Conservation (phyloP, 352 stramenopile genomes). For the Hyphochytrium catenoides region DNA sequence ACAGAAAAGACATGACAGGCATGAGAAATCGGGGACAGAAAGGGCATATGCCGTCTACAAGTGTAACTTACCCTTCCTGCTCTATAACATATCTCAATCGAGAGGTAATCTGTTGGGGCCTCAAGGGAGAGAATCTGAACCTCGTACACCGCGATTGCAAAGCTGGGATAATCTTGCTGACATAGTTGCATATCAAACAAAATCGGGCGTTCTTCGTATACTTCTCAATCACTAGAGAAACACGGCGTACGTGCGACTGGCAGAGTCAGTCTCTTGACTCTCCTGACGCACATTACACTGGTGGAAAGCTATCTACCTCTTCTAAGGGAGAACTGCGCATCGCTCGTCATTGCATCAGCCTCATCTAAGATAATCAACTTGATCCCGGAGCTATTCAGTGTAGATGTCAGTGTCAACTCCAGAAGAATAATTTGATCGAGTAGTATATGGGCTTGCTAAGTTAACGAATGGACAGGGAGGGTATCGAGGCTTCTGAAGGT, state of each 20-base stretch:
- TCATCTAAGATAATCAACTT: conserved; percentile 97
- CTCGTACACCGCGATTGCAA: conserved; percentile 87
- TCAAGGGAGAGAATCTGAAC: conserved; percentile 49
- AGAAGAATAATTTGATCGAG: background rate
- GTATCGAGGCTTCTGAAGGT: background rate
- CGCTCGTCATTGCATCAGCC: conserved; percentile 92
- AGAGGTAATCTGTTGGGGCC: conserved; percentile 37
- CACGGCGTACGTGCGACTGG: background rate
- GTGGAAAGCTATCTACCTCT: conserved; percentile 16
- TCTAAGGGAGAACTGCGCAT: conserved; percentile 86
- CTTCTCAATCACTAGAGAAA: conserved; percentile 78
- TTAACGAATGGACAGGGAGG: background rate
- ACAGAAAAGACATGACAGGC: too few relatives aligned
- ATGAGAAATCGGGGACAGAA: too few relatives aligned
- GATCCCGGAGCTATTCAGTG: conserved; percentile 31
- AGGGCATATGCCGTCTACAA: too few relatives aligned
- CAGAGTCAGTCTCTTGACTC: background rate
- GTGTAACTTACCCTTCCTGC: conserved; percentile 43
- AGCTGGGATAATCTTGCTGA: conserved; percentile 94
- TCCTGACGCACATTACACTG: background rate
- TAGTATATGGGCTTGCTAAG: background rate
- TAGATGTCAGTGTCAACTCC: conserved; percentile 6
- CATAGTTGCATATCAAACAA: conserved; percentile 97
- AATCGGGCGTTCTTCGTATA: conserved; percentile 94
- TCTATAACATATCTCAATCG: conserved; percentile 51